Evolutionary conservation across 2,329 filamentous ascomycete species (phyloP).

Genomic region (Xylariaceae sp.): DNA sequence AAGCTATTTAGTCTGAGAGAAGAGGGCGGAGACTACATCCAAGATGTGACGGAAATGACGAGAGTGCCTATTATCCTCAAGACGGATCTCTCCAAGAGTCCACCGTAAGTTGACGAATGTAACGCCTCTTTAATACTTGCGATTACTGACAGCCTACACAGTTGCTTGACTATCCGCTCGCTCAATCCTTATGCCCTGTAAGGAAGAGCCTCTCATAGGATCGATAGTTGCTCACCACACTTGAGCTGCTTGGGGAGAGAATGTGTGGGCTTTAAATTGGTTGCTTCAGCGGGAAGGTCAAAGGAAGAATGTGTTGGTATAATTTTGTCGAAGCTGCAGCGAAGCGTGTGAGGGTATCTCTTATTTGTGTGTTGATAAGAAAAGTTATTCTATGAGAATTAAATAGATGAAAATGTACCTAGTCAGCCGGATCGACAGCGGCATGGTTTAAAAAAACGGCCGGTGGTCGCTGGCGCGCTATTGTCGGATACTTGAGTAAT

Average conservation of each 20-base stretch:
- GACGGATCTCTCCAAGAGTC: constrained; percentile 97
- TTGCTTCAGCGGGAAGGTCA: constrained; percentile 12
- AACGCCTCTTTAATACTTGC: background rate
- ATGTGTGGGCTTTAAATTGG: too few relatives aligned
- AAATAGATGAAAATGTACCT: constrained; percentile 22
- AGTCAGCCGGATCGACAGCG: constrained; percentile 20
- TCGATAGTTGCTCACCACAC: constrained; percentile 6
- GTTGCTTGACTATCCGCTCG: constrained; percentile 62
- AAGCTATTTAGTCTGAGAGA: constrained; percentile 86
- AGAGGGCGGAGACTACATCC: constrained; percentile 92
- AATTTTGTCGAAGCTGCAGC: constrained; percentile 13
- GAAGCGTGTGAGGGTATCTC: constrained; percentile 23
- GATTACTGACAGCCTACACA: background rate
- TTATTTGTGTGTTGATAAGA: constrained; percentile 24
- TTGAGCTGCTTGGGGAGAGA: constrained; percentile 5
- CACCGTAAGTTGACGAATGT: constrained; percentile 91
- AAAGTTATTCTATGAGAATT: constrained; percentile 16
- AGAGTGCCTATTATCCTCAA: constrained; percentile 96
- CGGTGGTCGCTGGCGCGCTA: too few relatives aligned
- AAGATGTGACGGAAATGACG: constrained; percentile 97
- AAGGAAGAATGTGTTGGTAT: constrained; percentile 28
- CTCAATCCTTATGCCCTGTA: constrained; percentile 59
- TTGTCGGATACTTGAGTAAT: too few relatives aligned
- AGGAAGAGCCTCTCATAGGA: constrained; percentile 6
- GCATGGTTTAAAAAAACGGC: constrained; percentile 18